Base-by-base conservation (phyloP, 108 stramenopile genomes). In the Stephanodiscus triporus region DNA sequence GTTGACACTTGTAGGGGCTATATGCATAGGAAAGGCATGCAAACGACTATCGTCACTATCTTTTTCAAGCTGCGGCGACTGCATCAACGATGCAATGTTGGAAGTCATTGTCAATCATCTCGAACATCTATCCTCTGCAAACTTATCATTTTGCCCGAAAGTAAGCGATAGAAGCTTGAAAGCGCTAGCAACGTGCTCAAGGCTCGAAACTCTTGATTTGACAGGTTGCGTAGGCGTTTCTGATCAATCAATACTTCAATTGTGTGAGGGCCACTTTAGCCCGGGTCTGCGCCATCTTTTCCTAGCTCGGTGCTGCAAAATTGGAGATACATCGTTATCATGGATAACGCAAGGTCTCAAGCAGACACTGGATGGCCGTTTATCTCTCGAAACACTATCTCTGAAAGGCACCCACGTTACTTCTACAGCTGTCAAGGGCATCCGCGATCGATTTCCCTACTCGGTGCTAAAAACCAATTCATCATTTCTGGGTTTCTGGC, bases 271-370 rank as follows among this genome's bases (percentile, higher is more conserved):
- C 0, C 4, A 40, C 10, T 87, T 57, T 61, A 68, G 54, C 50
- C 86, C 86, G 16, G 86, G 86, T 27, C 69, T 70, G 58, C 55
- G 67, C 13, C 54, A 70, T 54, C 72, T 72, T 26, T 56, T 78
- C 0, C 23, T 87, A 37, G 75, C 76, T 0, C 55, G 58, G n/a
- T 87, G 86, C 51, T 34, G 43, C 19, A 66, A 68, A 29, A 38
- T 87, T 22, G 72, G 71, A 27, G 81, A 87, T 49, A 80, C 68
- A 2, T 42, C 77, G 2, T 65, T 87, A 10, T 54, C 71, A 19
- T 87, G 82, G 82, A 84, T 87, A 36, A 66, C 70, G 61, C 76
- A 87, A 55, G 83, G 83, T 4, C 65, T 84, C 66, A 83, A 68
- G 54, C 49, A 69, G 59, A 43, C 43, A 66, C 30, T 10, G 6